phyloP scores from a whole-genome alignment of 2,329 filamentous ascomycete genomes.

The Hymenoscyphus fraxineus region DNA sequence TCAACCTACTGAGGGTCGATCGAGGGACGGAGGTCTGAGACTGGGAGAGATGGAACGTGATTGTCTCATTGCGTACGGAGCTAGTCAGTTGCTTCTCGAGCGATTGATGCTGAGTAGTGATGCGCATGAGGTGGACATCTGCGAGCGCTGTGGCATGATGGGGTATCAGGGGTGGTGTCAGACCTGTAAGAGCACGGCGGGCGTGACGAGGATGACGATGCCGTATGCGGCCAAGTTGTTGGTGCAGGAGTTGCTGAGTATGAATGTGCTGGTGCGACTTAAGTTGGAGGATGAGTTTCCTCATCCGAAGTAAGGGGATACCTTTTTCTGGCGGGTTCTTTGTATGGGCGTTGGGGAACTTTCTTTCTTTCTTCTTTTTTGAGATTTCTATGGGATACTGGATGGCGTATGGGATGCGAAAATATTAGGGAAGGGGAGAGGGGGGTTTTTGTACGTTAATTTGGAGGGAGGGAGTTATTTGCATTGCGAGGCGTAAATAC shows the following conservation, averaged over 20 bases:
- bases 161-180: constrained; percentile 94
- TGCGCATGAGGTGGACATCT: constrained; percentile 87
- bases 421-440: background rate
- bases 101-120: constrained; percentile 93
- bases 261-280: constrained; percentile 95
- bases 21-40: constrained; percentile 84
- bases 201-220: constrained; percentile 90
- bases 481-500: background rate
- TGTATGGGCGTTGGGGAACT: background rate
- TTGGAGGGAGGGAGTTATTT: background rate
- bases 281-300: constrained; percentile 94
- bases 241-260: constrained; percentile 92
- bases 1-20: constrained; percentile 94
- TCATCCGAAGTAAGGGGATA: constrained; percentile 24
- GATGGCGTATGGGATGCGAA: background rate
- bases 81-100: constrained; percentile 86
- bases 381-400: background rate
- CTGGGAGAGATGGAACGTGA: constrained; percentile 99
- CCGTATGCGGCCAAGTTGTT: constrained; percentile 95
- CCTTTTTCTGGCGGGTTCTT: background rate
- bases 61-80: constrained; percentile 95
- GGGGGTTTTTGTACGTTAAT: background rate
- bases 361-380: background rate
- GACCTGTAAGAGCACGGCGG: constrained; percentile 79
- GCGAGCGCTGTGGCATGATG: constrained; percentile 90